Evolutionary conservation across 2,329 filamentous ascomycete species (phyloP).

Genomic region (Waltergamsia citrina): DNA sequence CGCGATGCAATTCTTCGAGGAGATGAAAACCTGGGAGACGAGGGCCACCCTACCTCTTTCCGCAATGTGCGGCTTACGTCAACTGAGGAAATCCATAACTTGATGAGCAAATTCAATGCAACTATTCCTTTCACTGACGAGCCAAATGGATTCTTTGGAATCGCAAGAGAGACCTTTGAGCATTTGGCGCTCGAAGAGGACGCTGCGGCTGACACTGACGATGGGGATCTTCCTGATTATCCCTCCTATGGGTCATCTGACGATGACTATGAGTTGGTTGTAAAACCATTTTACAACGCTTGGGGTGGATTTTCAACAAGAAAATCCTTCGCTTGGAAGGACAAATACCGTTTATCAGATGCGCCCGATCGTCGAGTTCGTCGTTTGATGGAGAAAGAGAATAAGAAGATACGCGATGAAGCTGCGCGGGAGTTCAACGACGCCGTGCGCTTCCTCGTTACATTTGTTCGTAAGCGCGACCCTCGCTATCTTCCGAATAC

Average conservation of each 20-base stretch:
- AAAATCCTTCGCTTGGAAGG: conserved; percentile 86
- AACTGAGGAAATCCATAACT: conserved; percentile 64
- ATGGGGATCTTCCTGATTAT: conserved; percentile 53
- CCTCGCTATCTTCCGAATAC: conserved; percentile 71
- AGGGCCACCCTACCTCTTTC: conserved; percentile 43
- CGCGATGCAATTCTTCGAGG: conserved; percentile 73
- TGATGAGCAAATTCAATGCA: conserved; percentile 74
- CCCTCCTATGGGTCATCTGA: conserved; percentile 73
- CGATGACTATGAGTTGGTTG: conserved; percentile 66
- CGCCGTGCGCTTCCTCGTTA: conserved; percentile 74
- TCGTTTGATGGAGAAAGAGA: conserved; percentile 90
- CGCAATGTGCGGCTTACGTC: conserved; percentile 69
- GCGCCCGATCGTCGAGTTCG: conserved; percentile 78
- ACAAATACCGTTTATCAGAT: conserved; percentile 73
- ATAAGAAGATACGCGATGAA: conserved; percentile 73
- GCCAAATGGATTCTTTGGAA: conserved; percentile 76
- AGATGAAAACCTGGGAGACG: conserved; percentile 36
- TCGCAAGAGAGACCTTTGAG: conserved; percentile 67
- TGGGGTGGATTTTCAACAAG: conserved; percentile 78
- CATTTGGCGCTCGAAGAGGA: conserved; percentile 74
- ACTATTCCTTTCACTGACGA: conserved; percentile 73
- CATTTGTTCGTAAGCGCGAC: conserved; percentile 86
- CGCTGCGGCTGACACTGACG: conserved; percentile 61
- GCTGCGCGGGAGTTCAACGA: conserved; percentile 86
- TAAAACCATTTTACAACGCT: conserved; percentile 68